Evolutionary conservation across 2,329 filamentous ascomycete genomes (phyloP), one percentile per base, ranked within the genome.

Genomic region (Biscogniauxia sp.): DNA sequence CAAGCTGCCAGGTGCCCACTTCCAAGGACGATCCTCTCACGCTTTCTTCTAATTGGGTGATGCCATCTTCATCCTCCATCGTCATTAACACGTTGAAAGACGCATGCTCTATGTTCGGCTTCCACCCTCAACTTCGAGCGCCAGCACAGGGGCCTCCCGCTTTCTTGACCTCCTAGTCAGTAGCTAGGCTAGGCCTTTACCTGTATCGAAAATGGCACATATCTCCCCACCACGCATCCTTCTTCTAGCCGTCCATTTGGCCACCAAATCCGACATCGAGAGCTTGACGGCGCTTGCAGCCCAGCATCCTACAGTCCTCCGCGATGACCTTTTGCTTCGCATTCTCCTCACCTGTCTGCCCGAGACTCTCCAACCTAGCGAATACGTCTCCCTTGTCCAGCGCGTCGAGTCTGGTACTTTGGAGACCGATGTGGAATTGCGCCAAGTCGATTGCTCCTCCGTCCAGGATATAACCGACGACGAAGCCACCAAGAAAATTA

Each of bases 331-430:
- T 15, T 72, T 91, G 23, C 80, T 95, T 60, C 87, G 89, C 52
- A 87, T 95, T 57, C 77, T 96, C 20, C 82, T 96, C 53, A 91
- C 88, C 20, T 91, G 89, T 71, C 81, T 96, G 0, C 92, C 92
- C 25, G 91, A 94, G 74, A 88, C 84, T 51, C 71, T 86, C 5
- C 83, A 84, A 5, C 86, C 91, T 5, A 76, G 75, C n/a, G 73
- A 79, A 53, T 93, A 93, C 71, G 78, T 85, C 19, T 77, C 78
- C 15, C 83, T 91, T 56, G 70, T 93, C 19, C 75, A 83, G 67
- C 81, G 86, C 56, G 76, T 93, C 62, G 80, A 78, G 50, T 76
- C 77, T 4, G 79, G 78, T 56, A 74, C 81, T 20, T 77, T 83
- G 50, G 73, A 77, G 26, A 73, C 78, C 20, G 68, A 73, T 28